Percentiles rank a stretch among this genome's conserved stretches.
Evolutionary conservation across 2,329 filamentous ascomycete species (phyloP).

Genomic region (Fusarium veterinarium): DNA sequence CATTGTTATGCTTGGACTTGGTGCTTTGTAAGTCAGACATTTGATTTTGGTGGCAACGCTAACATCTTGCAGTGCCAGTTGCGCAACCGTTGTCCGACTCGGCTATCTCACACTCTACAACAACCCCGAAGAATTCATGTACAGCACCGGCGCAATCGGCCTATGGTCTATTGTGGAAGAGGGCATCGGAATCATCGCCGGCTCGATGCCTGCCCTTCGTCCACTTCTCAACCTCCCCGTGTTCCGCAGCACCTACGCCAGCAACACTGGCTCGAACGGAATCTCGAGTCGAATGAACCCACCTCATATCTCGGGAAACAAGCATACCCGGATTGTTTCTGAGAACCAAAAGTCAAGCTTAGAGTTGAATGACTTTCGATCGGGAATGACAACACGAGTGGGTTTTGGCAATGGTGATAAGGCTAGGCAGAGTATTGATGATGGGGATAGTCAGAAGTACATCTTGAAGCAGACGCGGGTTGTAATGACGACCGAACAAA

Average conservation of each 20-base stretch:
- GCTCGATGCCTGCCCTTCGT: constrained; percentile 38
- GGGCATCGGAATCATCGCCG: constrained; percentile 41
- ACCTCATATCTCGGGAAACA: not conserved
- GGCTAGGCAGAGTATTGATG: constrained; percentile 27
- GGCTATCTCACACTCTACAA: constrained; percentile 38
- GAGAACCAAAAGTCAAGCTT: not conserved
- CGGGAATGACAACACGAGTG: not conserved
- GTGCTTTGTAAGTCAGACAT: constrained; percentile 24
- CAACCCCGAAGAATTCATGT: constrained; percentile 38
- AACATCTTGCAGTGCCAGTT: constrained; percentile 30
- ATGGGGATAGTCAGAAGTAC: constrained; percentile 39
- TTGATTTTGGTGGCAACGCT: not conserved
- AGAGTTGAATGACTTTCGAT: constrained; percentile 9
- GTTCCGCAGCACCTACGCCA: constrained; percentile 26
- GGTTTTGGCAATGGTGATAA: constrained; percentile 4
- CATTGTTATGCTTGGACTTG: constrained; percentile 34
- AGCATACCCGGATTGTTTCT: not conserved
- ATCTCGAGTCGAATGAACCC: constrained; percentile 8
- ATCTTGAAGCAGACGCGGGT: constrained; percentile 40
- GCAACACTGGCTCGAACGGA: constrained; percentile 6
- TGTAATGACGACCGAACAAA: constrained; percentile 1
- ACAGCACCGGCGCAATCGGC: constrained; percentile 38
- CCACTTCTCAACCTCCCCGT: constrained; percentile 34
- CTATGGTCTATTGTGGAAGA: constrained; percentile 40
- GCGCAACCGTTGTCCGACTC: constrained; percentile 38